Conservation (phyloP, 306 rosid species). For the Cucumis cinereus region DNA sequence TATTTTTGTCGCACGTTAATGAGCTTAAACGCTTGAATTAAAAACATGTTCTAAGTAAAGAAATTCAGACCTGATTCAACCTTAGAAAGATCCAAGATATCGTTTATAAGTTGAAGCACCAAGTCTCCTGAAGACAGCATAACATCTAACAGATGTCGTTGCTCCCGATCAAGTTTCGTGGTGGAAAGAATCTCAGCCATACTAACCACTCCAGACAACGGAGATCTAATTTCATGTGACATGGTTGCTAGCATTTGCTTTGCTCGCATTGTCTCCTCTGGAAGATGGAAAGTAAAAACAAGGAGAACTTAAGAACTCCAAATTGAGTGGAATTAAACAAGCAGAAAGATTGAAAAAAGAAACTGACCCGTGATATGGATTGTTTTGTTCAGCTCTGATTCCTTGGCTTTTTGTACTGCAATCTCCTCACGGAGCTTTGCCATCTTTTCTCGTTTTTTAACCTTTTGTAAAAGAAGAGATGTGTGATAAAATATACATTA, state of each 20-base stretch:
- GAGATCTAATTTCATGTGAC: constrained; percentile 97
- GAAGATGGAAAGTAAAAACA: neutral
- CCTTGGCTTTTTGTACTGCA: constrained; percentile 91
- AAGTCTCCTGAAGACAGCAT: constrained; percentile 92
- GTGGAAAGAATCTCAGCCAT: constrained; percentile 87
- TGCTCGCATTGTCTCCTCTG: constrained; percentile 96
- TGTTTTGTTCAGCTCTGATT: constrained; percentile 81
- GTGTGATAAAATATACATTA: neutral
- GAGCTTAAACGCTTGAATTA: neutral
- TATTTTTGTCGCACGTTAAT: neutral
- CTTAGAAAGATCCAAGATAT: constrained; percentile 94
- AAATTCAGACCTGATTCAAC: constrained; percentile 72
- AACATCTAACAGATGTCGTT: constrained; percentile 65
- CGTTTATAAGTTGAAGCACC: constrained; percentile 91
- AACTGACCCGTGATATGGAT: constrained; percentile 81
- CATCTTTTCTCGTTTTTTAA: constrained; percentile 88
- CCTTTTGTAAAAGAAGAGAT: constrained; percentile 24
- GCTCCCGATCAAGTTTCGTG: constrained; percentile 73
- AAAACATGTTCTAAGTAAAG: constrained; percentile 1
- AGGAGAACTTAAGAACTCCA: constrained; percentile 5
- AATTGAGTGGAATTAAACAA: constrained; percentile 1
- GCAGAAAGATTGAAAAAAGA: constrained; percentile 2
- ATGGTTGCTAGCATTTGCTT: constrained; percentile 96
- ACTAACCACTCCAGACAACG: constrained; percentile 84
- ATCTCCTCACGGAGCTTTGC: constrained; percentile 76